These are phyloP conservation scores for Scedosporium dehoogii DNA, from an alignment of 2,329 filamentous ascomycete species.

Conservation along the genomic window DNA sequence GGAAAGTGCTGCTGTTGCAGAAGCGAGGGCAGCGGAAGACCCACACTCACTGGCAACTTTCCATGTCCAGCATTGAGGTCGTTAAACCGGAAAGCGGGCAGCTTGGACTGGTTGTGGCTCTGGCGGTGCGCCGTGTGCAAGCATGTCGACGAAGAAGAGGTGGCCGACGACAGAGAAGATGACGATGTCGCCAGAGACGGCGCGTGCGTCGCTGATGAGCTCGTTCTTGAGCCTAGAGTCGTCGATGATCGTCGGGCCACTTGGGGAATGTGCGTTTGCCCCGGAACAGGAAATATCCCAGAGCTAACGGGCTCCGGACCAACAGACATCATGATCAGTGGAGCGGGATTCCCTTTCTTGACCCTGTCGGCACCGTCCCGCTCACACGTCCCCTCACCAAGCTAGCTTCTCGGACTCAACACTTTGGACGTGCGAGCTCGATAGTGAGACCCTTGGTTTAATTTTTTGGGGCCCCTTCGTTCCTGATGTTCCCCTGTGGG, in stretches of 20 bases:
- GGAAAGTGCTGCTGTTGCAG: constrained; percentile 7
- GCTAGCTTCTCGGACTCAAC: not conserved
- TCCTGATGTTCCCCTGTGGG: not conserved
- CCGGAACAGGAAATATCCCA: not conserved
- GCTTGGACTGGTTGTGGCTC: constrained; percentile 43
- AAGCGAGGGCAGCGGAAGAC: constrained; percentile 3
- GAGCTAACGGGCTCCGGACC: constrained; percentile 1
- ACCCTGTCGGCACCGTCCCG: not conserved
- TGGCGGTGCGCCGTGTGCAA: constrained; percentile 30
- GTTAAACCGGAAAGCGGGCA: constrained; percentile 44
- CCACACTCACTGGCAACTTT: not conserved
- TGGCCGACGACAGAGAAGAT: not conserved
- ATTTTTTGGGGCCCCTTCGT: not conserved
- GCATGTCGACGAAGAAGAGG: constrained; percentile 1
- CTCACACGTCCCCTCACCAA: not conserved
- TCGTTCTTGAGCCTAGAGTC: constrained; percentile 2
- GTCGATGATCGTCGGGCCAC: not conserved
- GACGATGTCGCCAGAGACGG: not conserved
- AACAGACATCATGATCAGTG: constrained; percentile 1
- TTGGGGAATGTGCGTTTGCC: not conserved
- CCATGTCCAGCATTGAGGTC: constrained; percentile 26
- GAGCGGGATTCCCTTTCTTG: not conserved
- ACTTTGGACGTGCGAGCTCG: not conserved
- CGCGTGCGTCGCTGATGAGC: constrained; percentile 1
- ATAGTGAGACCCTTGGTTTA: not conserved